phyloP scores from a whole-genome alignment of 768 basidiomycete species.

The Udeniomyces megalosporus region DNA sequence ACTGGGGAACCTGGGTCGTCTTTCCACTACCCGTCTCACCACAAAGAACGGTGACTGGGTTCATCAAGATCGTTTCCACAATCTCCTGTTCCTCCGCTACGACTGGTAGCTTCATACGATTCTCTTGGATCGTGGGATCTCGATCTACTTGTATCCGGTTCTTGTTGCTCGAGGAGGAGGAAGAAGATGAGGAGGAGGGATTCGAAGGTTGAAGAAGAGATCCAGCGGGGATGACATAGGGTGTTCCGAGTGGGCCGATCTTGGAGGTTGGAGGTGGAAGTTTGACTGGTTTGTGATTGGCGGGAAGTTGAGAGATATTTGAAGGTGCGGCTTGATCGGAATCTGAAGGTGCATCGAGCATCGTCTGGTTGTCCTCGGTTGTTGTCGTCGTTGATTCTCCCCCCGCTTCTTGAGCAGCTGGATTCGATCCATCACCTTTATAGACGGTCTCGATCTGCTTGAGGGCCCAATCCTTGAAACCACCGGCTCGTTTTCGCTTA shows the following conservation, averaged over 20 bases:
- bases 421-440: slow-evolving; percentile 31
- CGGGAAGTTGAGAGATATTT: not conserved
- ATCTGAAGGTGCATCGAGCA: not conserved
- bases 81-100: slow-evolving; percentile 85
- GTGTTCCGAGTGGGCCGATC: slow-evolving; percentile 66
- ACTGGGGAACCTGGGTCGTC: slow-evolving; percentile 95
- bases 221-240: slow-evolving; percentile 49
- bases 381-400: no score
- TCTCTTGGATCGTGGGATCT: slow-evolving; percentile 53
- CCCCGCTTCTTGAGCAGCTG: no score
- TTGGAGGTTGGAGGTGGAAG: slow-evolving; percentile 23
- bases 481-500: slow-evolving; percentile 31
- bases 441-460: slow-evolving; percentile 46
- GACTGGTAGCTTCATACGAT: slow-evolving; percentile 67
- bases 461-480: slow-evolving; percentile 82
- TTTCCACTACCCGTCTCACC: slow-evolving; percentile 98
- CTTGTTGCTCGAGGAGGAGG: slow-evolving; percentile 21
- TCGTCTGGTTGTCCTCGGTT: not conserved
- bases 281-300: slow-evolving; percentile 19
- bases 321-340: not conserved
- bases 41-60: slow-evolving; percentile 71
- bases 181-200: slow-evolving; percentile 10
- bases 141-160: slow-evolving; percentile 44
- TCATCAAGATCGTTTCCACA: slow-evolving; percentile 73
- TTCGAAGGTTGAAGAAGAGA: slow-evolving; percentile 33